Evolutionary conservation across 75 land plant genomes (phyloP).

Genomic region (Chamaecyparis obtusa): DNA sequence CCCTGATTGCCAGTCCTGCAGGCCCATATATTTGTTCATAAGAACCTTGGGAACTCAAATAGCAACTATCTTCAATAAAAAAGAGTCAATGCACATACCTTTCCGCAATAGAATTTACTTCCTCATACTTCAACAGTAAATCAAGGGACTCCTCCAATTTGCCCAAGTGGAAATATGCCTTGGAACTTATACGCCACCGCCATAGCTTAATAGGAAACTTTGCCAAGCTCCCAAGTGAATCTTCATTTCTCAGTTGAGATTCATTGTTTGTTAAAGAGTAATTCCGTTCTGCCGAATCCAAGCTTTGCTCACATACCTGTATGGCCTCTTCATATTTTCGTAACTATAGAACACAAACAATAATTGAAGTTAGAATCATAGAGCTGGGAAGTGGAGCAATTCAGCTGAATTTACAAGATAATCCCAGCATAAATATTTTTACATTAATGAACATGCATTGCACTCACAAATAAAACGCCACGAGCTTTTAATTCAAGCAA

Average conservation of each 20-base stretch:
- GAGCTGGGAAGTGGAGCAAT: background rate
- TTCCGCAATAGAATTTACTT: conserved; percentile 9
- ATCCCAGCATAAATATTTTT: background rate
- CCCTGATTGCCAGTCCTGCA: conserved; percentile 29
- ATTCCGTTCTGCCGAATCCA: conserved; percentile 45
- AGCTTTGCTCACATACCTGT: conserved; percentile 56
- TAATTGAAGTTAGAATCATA: background rate
- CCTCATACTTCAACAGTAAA: conserved; percentile 49
- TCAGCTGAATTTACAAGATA: background rate
- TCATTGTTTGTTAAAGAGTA: conserved; percentile 11
- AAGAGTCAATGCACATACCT: conserved; percentile 19
- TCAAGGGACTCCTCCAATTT: conserved; percentile 62
- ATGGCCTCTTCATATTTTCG: conserved; percentile 59
- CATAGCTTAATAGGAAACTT: conserved; percentile 32
- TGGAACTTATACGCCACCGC: conserved; percentile 48
- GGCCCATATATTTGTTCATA: background rate
- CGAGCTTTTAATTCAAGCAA: conserved; percentile 77
- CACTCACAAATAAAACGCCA: conserved; percentile 57
- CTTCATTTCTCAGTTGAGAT: conserved; percentile 7
- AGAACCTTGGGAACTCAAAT: conserved; percentile 4
- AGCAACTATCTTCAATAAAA: background rate
- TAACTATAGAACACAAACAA: conserved; percentile 29
- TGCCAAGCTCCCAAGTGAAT: conserved; percentile 18
- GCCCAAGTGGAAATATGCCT: conserved; percentile 59
- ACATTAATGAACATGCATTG: background rate